These are phyloP conservation scores for Penicillium glabrum DNA, from an alignment of 2,329 filamentous ascomycete genomes.

Conservation along the genomic window DNA sequence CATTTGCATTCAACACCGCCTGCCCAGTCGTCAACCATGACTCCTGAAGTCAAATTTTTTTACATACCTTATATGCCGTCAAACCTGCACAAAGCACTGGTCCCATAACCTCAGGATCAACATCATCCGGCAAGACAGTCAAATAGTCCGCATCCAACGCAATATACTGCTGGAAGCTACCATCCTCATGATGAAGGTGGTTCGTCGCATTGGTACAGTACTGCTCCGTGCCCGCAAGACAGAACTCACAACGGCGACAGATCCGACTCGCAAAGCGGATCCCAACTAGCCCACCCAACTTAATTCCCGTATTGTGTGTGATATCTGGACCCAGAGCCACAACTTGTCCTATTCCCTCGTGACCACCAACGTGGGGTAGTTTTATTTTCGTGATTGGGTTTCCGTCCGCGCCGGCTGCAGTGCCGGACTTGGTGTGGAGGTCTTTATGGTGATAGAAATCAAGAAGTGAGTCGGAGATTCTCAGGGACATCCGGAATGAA, in stretches of 20 bases:
- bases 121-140: constrained; percentile 44
- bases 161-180: constrained; percentile 48
- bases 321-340: constrained; percentile 40
- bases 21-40: constrained; percentile 13
- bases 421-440: constrained; percentile 42
- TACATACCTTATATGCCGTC: constrained; percentile 43
- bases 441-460: constrained; percentile 23
- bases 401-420: constrained; percentile 39
- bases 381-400: constrained; percentile 47
- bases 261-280: constrained; percentile 46
- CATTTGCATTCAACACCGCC: constrained; percentile 44
- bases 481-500: neutral
- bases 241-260: constrained; percentile 46
- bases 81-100: constrained; percentile 48
- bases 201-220: constrained; percentile 45
- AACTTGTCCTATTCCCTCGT: constrained; percentile 47
- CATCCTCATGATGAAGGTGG: constrained; percentile 49
- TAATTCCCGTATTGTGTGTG: constrained; percentile 30
- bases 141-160: constrained; percentile 47
- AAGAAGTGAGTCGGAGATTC: neutral
- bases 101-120: constrained; percentile 42
- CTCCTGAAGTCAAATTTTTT: neutral
- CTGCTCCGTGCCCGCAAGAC: constrained; percentile 42
- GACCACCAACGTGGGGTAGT: constrained; percentile 47
- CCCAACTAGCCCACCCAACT: constrained; percentile 43